These are phyloP conservation scores for Cryptococcus sp. DNA, from an alignment of 1,284 basidiomycete genomes.

Conservation along the genomic window DNA sequence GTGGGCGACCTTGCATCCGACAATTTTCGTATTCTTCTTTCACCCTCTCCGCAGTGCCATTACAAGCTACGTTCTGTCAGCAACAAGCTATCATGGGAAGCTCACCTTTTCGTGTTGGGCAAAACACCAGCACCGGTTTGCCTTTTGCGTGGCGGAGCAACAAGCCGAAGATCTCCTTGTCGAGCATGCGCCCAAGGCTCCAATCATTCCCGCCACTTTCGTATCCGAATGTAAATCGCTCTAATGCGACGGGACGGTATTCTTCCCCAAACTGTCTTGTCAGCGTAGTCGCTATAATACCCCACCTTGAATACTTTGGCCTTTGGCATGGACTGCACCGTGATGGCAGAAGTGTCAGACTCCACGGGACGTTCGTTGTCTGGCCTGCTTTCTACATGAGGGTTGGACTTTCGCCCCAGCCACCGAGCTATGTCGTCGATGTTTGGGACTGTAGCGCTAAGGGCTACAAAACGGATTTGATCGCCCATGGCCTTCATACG, in stretches of 20 bases:
- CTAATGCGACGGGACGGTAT: constrained; percentile 80
- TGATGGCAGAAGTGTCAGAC: not conserved
- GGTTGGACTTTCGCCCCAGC: constrained; percentile 62
- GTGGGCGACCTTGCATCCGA: constrained; percentile 55
- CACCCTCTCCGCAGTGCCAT: constrained; percentile 68
- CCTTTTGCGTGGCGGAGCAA: constrained; percentile 69
- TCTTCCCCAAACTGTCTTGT: constrained; percentile 79
- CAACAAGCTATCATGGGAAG: not conserved
- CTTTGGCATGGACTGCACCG: constrained; percentile 47
- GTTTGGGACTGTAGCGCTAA: constrained; percentile 90
- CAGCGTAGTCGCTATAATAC: constrained; percentile 3
- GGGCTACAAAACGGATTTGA: constrained; percentile 75
- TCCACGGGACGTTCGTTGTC: too few species aligned
- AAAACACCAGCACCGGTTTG: constrained; percentile 83
- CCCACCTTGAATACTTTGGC: constrained; percentile 73
- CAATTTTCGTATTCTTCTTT: constrained; percentile 68
- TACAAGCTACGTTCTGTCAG: constrained; percentile 31
- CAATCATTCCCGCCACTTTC: constrained; percentile 73
- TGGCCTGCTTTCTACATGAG: not conserved
- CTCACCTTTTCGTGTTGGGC: constrained; percentile 77
- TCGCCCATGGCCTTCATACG: constrained; percentile 73
- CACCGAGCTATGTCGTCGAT: constrained; percentile 85
- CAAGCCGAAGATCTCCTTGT: constrained; percentile 70
- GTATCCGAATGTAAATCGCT: constrained; percentile 66
- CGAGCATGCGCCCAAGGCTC: constrained; percentile 69